phyloP scores from a whole-genome alignment of 73 alveolate genomes.

The Paramecium bursaria region DNA sequence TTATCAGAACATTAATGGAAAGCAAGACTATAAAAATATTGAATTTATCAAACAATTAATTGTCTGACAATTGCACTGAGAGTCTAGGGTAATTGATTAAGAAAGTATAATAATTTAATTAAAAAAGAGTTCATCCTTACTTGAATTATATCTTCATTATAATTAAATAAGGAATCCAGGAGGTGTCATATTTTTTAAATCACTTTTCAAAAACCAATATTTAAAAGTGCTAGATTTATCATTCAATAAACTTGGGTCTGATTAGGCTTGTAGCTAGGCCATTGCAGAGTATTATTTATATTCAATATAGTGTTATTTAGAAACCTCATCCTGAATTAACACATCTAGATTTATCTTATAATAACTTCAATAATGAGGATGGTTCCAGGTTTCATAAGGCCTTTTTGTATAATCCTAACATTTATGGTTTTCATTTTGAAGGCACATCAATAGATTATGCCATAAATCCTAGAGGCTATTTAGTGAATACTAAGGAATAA shows the following conservation, averaged over 20 bases:
- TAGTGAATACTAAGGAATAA: constrained; percentile 37
- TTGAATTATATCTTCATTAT: constrained; percentile 65
- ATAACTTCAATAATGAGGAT: constrained; percentile 62
- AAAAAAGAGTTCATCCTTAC: constrained; percentile 27
- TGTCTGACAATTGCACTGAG: constrained; percentile 62
- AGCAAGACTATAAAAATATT: constrained; percentile 56
- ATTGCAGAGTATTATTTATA: constrained; percentile 50
- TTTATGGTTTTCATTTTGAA: constrained; percentile 63
- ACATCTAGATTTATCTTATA: constrained; percentile 66
- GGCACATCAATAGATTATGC: constrained; percentile 58
- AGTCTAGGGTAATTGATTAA: constrained; percentile 36
- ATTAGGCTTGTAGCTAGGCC: background rate
- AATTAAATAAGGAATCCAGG: constrained; percentile 59
- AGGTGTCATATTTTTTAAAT: constrained; percentile 50
- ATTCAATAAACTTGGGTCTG: constrained; percentile 62
- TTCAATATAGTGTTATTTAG: constrained; percentile 49
- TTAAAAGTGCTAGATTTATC: constrained; percentile 43
- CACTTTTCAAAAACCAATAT: constrained; percentile 44
- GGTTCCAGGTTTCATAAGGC: constrained; percentile 21
- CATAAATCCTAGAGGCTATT: constrained; percentile 57
- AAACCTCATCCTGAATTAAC: constrained; percentile 60
- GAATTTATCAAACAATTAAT: constrained; percentile 53
- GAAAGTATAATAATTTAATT: constrained; percentile 22
- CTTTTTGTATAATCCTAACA: constrained; percentile 2
- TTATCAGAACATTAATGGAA: constrained; percentile 10